phyloP scores from a whole-genome alignment of 2,329 filamentous ascomycete genomes.

The Aspergillus ochraceus region DNA sequence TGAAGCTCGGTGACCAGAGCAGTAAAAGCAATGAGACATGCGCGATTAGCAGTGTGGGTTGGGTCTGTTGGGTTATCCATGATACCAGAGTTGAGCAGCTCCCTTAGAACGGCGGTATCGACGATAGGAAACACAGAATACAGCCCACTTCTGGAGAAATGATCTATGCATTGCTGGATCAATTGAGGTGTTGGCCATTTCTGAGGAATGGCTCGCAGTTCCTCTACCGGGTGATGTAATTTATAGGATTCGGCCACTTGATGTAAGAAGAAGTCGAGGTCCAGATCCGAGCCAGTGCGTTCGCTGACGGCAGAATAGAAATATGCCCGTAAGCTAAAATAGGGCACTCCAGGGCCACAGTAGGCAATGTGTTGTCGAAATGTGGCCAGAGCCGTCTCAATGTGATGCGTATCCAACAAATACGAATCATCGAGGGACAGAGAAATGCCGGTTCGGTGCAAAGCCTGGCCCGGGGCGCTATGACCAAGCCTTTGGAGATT shows the following conservation, averaged over 20 bases:
- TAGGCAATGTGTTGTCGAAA: neutral
- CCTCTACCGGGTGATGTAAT: neutral
- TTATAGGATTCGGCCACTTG: neutral
- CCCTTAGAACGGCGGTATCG: slow-evolving; percentile 15
- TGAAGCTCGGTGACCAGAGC: slow-evolving; percentile 26
- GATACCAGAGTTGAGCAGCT: slow-evolving; percentile 15
- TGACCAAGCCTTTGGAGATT: neutral
- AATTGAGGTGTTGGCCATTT: neutral
- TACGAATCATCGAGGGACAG: neutral
- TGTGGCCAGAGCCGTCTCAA: neutral
- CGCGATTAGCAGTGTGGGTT: slow-evolving; percentile 14
- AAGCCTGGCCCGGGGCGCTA: neutral
- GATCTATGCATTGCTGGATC: neutral
- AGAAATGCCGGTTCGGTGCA: neutral
- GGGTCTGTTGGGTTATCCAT: slow-evolving; percentile 6
- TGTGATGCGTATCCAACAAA: neutral
- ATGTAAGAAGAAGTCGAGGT: neutral
- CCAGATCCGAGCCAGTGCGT: neutral
- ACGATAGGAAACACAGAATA: slow-evolving; percentile 21
- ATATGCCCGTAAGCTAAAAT: neutral
- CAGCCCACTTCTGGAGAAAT: neutral
- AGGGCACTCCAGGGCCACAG: neutral
- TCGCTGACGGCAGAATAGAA: neutral
- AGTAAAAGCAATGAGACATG: slow-evolving; percentile 24
- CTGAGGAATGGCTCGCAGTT: neutral